Base-by-base conservation (phyloP, 495 filamentous ascomycete genomes). In the Parachaetomium inaequale region DNA sequence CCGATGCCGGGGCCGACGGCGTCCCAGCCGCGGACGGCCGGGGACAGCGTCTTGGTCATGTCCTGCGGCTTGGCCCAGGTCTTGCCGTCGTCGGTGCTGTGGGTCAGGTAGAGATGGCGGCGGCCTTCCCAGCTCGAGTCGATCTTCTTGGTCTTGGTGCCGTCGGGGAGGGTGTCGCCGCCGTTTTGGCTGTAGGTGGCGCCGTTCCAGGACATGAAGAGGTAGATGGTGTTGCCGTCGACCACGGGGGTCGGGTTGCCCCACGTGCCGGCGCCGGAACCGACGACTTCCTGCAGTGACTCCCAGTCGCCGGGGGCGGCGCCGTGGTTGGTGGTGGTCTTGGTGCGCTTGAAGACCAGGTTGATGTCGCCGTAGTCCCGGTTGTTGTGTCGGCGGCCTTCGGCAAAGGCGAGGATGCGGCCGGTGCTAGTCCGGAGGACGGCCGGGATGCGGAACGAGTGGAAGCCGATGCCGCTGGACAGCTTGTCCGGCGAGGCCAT, bases 281-380 rank as follows among this genome's bases (percentile, higher is more conserved):
- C 47, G 28, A 51, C 14, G 11, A 51, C 47, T 6, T 51, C 47
- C 15, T 23, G 12, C 26, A 51, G 26, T 4, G 26, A 19, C 47
- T 51, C 47, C 47, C 47, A 51, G 47, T 51, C 47, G 28, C 28
- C 15, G 14, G 28, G 47, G 14, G 47, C 2, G 14, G 25, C 47
- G 4, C 47, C 47, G 26, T 51, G 25, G 47, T 51, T 51, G 47
- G 19, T 23, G 28, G 47, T 31, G 4, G 47, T 51, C 47, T 51
- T 51, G 26, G 47, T 51, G 10, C 47, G 47, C 26, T 51, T 51
- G 26, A 31, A 51, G 47, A 51, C 47, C 4, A 31, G 49, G 26
- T 52, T 52, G 49, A 52, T 52, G 49, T 52, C 49, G 49, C 49
- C 49, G 11, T 52, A 52, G n/a, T 52, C 49, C 4, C 49, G 49